A percentile compares a stretch with the other conserved stretches of the same genome.
Conservation (phyloP, 371 early-diverging fungal species). For the Mucor mucedo region DNA sequence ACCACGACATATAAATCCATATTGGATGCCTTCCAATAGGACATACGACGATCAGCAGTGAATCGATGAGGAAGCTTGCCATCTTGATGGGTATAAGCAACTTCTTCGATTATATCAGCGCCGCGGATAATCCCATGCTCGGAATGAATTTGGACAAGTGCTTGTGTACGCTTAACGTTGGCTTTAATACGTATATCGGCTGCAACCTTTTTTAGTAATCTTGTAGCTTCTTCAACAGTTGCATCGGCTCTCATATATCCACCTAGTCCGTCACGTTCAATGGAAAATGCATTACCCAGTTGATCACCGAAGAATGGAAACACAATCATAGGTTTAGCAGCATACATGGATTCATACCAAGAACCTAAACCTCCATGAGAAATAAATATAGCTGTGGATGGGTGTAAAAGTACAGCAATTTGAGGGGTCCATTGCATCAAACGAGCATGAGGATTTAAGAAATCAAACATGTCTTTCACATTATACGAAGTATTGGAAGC, state of each 20-base stretch:
- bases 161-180: constrained; percentile 20
- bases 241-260: neutral
- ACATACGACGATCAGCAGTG: constrained; percentile 1
- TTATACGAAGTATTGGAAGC: constrained; percentile 6
- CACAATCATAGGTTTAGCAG: constrained; percentile 36
- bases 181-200: constrained; percentile 7
- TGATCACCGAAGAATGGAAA: constrained; percentile 55
- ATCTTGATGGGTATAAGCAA: constrained; percentile 16
- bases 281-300: constrained; percentile 13
- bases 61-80: constrained; percentile 29
- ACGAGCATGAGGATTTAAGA: neutral
- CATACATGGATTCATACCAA: constrained; percentile 38
- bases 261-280: constrained; percentile 13
- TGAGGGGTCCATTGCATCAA: constrained; percentile 13
- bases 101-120: constrained; percentile 36
- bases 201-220: neutral
- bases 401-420: constrained; percentile 26
- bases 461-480: constrained; percentile 7
- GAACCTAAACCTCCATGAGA: constrained; percentile 48
- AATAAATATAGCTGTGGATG: constrained; percentile 36
- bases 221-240: neutral
- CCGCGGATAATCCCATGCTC: constrained; percentile 23
- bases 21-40: constrained; percentile 26
- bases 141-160: constrained; percentile 27
- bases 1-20: too few relatives aligned